phyloP scores from a whole-genome alignment of 441 rosid species.

The Arabidopsis lyrata region DNA sequence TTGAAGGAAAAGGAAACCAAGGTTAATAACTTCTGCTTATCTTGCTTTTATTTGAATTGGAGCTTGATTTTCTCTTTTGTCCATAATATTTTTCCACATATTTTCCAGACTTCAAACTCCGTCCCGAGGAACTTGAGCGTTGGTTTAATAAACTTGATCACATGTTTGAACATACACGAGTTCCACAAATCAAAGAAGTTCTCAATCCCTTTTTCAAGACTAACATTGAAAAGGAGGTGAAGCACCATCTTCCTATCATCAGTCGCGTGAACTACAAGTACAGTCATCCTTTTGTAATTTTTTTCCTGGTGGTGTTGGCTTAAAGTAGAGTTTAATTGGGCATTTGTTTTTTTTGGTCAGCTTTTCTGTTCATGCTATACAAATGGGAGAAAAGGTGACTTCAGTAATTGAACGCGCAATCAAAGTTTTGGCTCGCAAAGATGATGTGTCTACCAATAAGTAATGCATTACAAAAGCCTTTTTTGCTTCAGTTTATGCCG shows the following conservation, averaged over 20 bases:
- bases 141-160: slow-evolving; percentile 97
- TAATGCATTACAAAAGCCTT: slow-evolving; percentile 42
- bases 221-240: slow-evolving; percentile 65
- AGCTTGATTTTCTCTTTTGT: slow-evolving; percentile 20
- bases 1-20: slow-evolving; percentile 97
- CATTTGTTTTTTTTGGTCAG: slow-evolving; percentile 50
- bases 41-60: slow-evolving; percentile 8
- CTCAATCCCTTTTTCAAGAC: slow-evolving; percentile 80
- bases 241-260: slow-evolving; percentile 77
- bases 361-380: slow-evolving; percentile 93
- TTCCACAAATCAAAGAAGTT: slow-evolving; percentile 81
- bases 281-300: slow-evolving; percentile 21
- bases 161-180: slow-evolving; percentile 88
- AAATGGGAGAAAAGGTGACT: slow-evolving; percentile 94
- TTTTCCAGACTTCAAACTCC: slow-evolving; percentile 76
- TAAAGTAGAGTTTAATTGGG: slow-evolving; percentile 27
- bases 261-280: slow-evolving; percentile 95
- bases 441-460: slow-evolving; percentile 73
- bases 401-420: slow-evolving; percentile 87
- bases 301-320: slow-evolving; percentile 22
- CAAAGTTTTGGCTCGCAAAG: slow-evolving; percentile 77
- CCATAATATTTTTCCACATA: slow-evolving; percentile 33
- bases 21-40: slow-evolving; percentile 52
- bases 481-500: neutral
- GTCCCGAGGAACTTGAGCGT: slow-evolving; percentile 89